These are phyloP conservation scores for Saccharomycopsis fodiens DNA, from an alignment of 805 yeast species.

Conservation along the genomic window DNA sequence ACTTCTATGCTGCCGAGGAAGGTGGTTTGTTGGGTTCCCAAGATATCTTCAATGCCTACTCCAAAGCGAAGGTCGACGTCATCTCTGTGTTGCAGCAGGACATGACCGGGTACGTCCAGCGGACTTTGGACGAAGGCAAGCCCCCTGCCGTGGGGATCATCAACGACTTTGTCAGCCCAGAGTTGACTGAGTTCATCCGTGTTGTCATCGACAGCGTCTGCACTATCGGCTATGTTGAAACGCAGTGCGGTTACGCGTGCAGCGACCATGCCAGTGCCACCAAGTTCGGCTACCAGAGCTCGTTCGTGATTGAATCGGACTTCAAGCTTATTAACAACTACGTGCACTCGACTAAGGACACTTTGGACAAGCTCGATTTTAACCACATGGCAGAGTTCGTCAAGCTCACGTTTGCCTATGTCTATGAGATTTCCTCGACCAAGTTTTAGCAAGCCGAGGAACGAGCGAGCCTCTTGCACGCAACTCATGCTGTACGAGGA, in stretches of 20 bases:
- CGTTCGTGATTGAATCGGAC: slow-evolving; percentile 74
- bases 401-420: slow-evolving; percentile 66
- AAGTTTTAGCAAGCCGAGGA: slow-evolving; percentile 21
- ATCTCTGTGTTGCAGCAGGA: slow-evolving; percentile 90
- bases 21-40: slow-evolving; percentile 83
- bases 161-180: slow-evolving; percentile 54
- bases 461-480: too few relatives aligned
- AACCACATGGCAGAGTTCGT: slow-evolving; percentile 77
- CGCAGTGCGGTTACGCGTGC: slow-evolving; percentile 85
- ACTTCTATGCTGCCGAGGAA: slow-evolving; percentile 93
- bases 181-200: slow-evolving; percentile 55
- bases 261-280: slow-evolving; percentile 88
- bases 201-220: slow-evolving; percentile 55
- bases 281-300: slow-evolving; percentile 76
- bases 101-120: slow-evolving; percentile 77
- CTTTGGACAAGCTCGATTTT: slow-evolving; percentile 71
- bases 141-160: slow-evolving; percentile 73
- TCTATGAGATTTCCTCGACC: slow-evolving; percentile 55
- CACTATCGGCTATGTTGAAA: slow-evolving; percentile 62
- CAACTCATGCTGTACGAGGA: too few relatives aligned
- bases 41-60: slow-evolving; percentile 60
- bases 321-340: slow-evolving; percentile 56
- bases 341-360: slow-evolving; percentile 74
- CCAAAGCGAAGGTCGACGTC: slow-evolving; percentile 40
- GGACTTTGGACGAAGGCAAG: slow-evolving; percentile 39